Percentiles rank a stretch among this genome's conserved stretches.
These are phyloP conservation scores for Trichoderma cornu-damae DNA, from an alignment of 2,329 filamentous ascomycete genomes.

Conservation along the genomic window DNA sequence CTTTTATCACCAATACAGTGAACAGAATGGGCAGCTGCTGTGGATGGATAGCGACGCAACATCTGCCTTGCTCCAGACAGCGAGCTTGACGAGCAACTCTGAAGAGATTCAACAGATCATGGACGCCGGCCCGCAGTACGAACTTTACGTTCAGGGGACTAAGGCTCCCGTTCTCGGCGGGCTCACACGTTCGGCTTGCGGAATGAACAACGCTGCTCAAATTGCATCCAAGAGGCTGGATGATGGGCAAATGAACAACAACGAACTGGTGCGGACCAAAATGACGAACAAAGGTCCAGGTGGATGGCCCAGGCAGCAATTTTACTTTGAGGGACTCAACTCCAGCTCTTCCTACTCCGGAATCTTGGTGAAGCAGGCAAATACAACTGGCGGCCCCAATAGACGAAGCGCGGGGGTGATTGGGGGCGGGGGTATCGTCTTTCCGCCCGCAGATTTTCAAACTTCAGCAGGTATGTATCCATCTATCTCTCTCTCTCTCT, in stretches of 20 bases:
- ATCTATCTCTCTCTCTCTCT: too few relatives aligned
- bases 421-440: slow-evolving; percentile 73
- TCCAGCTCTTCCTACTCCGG: slow-evolving; percentile 65
- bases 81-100: slow-evolving; percentile 60
- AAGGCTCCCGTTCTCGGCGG: slow-evolving; percentile 60
- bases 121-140: slow-evolving; percentile 56
- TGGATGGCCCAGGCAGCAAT: slow-evolving; percentile 75
- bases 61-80: slow-evolving; percentile 73
- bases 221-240: slow-evolving; percentile 50
- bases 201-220: slow-evolving; percentile 61
- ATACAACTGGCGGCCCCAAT: slow-evolving; percentile 42
- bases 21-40: slow-evolving; percentile 51
- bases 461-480: slow-evolving; percentile 65
- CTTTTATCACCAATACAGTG: slow-evolving; percentile 63
- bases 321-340: slow-evolving; percentile 74
- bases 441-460: slow-evolving; percentile 63
- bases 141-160: slow-evolving; percentile 67
- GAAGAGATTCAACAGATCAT: slow-evolving; percentile 51
- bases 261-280: slow-evolving; percentile 48
- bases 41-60: slow-evolving; percentile 81
- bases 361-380: slow-evolving; percentile 61
- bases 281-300: slow-evolving; percentile 66
- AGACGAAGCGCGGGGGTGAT: slow-evolving; percentile 38
- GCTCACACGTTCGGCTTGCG: slow-evolving; percentile 76
- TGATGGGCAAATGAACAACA: slow-evolving; percentile 44